Evolutionary conservation across 73 alveolate genomes (phyloP).

Genomic region (Uronychia binucleata): DNA sequence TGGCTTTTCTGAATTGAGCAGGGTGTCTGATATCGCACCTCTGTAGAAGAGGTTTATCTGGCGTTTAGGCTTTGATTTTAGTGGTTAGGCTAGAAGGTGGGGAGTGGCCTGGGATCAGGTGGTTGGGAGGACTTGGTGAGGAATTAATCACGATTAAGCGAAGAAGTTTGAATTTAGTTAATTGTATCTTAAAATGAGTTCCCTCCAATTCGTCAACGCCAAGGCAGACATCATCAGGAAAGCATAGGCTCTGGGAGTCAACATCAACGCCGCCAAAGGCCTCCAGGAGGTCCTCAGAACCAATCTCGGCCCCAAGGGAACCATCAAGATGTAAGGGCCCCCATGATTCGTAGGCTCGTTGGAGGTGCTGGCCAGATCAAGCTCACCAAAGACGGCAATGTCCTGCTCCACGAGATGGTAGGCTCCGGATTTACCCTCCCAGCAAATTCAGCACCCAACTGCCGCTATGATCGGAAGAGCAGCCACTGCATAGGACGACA

Average conservation of each 20-base stretch:
- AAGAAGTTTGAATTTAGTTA: background rate
- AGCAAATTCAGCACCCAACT: constrained; percentile 97
- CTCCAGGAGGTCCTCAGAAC: constrained; percentile 92
- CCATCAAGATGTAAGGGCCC: constrained; percentile 87
- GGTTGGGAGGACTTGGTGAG: background rate
- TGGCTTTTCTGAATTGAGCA: no score
- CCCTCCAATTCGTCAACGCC: constrained; percentile 86
- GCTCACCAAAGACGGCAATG: constrained; percentile 98
- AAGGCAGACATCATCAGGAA: constrained; percentile 93
- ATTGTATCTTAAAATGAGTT: constrained; percentile 63
- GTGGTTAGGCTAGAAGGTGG: no score
- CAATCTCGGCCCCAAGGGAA: constrained; percentile 98
- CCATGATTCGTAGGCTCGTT: constrained; percentile 69
- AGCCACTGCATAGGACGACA: constrained; percentile 98
- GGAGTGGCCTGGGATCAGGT: background rate
- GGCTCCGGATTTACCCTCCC: background rate
- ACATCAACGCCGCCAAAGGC: constrained; percentile 92
- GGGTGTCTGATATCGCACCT: no score
- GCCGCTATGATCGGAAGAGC: constrained; percentile 99
- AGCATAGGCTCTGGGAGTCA: constrained; percentile 93
- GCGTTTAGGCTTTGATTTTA: no score
- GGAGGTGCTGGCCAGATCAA: constrained; percentile 99
- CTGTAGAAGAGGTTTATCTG: no score
- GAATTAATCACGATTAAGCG: background rate
- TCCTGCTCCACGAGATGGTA: constrained; percentile 95